Evolutionary conservation across 192 early-diverging fungal species (phyloP), one percentile per base, ranked within the genome.

Genomic region (Coemansia sp.): DNA sequence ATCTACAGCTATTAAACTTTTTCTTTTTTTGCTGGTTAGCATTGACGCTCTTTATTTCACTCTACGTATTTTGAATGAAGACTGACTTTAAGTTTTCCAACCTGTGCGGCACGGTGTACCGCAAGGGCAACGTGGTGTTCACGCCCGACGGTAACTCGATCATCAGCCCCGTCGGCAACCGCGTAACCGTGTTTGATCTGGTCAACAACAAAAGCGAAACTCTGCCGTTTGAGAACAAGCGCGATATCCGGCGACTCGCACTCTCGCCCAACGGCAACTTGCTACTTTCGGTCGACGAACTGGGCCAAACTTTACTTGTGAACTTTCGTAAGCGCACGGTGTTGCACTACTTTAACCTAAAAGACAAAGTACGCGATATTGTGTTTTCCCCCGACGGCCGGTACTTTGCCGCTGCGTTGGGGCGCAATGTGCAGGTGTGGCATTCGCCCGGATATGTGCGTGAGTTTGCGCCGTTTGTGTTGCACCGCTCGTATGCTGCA

Each of bases 61-160:
- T 21, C 21, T 28, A 34, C 1, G 1, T 34, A 34, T 34, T 34
- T 34, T 34, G 17, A 47, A 87, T 86, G 83, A 84, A 83, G 69
- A 74, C 83, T 14, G 70, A 84, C 56, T 74, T 82, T 34, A 84
- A 94, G 85, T 98, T 99, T 70, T 93, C 94, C 47, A 98, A 98
- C 79, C 83, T 99, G 61, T 96, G 92, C 70, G 98, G 98, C 34
- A 96, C 96, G 7, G 98, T 98, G 14, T 99, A 98, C 77, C 91
- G 88, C 58, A 84, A 89, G 67, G 98, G 96, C n/a, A 98, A 97
- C 74, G 70, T 98, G 20, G 80, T 95, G 23, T 99, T 95, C 72
- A 93, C 94, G 26, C 90, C 95, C 21, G 95, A 96, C 68, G 94
- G 94, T 20, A 94, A 98, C 78, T 89, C 88, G 12, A 72, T 99